Evolutionary conservation across 805 yeast genomes (phyloP), one percentile per base, ranked within the genome.

Genomic region (Candida ascalaphidarum): DNA sequence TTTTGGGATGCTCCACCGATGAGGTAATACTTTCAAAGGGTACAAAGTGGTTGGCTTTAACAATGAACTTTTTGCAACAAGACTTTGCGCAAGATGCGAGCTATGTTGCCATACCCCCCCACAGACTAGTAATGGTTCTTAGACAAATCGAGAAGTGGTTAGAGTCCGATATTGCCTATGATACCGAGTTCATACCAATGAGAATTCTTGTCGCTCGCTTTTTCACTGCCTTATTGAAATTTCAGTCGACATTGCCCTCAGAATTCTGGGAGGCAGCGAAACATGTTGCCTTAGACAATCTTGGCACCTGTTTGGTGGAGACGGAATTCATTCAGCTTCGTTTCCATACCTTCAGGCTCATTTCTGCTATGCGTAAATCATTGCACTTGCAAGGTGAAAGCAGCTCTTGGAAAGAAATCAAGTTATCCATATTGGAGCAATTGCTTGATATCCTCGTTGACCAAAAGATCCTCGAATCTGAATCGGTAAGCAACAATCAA

Each of bases 61-160:
- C 79, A 22, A 63, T 59, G 26, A 58, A 63, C 32, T 58, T 74
- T 33, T 42, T 54, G 12, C 44, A 50, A 28, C 33, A 52, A 3
- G 61, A 58, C 15, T 37, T 39, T 6, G 43, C 31, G 2, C n/a
- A 18, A 10, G 18, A 7, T 6, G 18, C 6, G 8, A 24, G 27
- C 4, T 55, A 52, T 25, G 52, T 47, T n/a, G 61, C 75, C 2
- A 53, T 81, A 15, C 79, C 83, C 5, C 61, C 69, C 3, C 86
- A 77, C 43, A 66, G 92, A 39, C 55, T 79, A 22, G 68, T 63
- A 23, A 72, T 81, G 83, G 52, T 79, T 7, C 35, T 82, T 12
- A 67, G 61, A 23, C 65, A 70, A 4, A 37, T 85, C 2, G 44
- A 50, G 4, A 53, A 52, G 12, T 79, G 88, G 83, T 39, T 78